Conservation (phyloP, 1,284 basidiomycete species). For the Athelia psychrophila region DNA sequence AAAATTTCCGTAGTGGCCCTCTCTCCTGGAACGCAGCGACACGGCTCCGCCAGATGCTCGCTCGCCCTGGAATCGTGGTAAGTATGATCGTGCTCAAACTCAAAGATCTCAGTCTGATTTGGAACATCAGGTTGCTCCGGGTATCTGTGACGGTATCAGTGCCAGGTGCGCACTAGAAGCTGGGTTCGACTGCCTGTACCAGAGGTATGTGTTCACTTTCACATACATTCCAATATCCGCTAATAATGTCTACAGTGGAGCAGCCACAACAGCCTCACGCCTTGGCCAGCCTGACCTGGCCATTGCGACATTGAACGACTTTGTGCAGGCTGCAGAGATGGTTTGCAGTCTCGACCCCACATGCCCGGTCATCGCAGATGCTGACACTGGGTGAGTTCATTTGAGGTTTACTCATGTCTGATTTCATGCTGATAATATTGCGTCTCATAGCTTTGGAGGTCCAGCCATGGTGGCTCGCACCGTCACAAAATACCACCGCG, state of each 20-base stretch:
- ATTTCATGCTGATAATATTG: slow-evolving; percentile 26
- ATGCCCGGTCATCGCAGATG: slow-evolving; percentile 76
- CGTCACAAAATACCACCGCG: slow-evolving; percentile 65
- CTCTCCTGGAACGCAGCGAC: slow-evolving; percentile 49
- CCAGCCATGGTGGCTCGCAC: slow-evolving; percentile 77
- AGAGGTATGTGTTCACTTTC: slow-evolving; percentile 77
- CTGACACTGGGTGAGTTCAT: slow-evolving; percentile 63
- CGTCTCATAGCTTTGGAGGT: slow-evolving; percentile 59
- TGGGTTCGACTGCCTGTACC: slow-evolving; percentile 58
- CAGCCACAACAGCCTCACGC: slow-evolving; percentile 64
- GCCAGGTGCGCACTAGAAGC: slow-evolving; percentile 58
- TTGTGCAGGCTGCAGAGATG: slow-evolving; percentile 63
- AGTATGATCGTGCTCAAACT: slow-evolving; percentile 10
- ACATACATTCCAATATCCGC: slow-evolving; percentile 80
- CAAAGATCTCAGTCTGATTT: background rate
- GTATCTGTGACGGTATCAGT: slow-evolving; percentile 63
- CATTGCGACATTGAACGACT: slow-evolving; percentile 79
- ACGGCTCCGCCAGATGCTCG: slow-evolving; percentile 51
- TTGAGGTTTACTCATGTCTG: slow-evolving; percentile 56
- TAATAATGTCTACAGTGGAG: slow-evolving; percentile 32
- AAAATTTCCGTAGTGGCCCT: slow-evolving; percentile 48
- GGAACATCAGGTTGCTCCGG: slow-evolving; percentile 43
- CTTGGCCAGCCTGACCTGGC: slow-evolving; percentile 79
- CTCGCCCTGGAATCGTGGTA: slow-evolving; percentile 53
- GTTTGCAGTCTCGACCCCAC: slow-evolving; percentile 63